phyloP scores from a whole-genome alignment of 78 protist species.

The Diacronema lutheri region DNA sequence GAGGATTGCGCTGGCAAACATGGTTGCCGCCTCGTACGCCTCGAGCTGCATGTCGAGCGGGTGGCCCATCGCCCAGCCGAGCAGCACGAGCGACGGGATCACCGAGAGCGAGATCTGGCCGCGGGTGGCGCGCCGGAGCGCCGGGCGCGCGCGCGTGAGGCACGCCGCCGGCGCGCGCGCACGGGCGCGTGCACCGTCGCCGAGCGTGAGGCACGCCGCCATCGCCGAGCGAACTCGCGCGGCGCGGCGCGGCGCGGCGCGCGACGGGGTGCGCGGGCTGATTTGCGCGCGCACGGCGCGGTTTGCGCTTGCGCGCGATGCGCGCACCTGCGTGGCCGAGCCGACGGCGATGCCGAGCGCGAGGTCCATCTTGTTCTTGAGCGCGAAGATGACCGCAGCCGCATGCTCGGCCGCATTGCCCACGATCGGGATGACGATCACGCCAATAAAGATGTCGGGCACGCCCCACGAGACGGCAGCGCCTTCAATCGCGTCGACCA shows the following conservation, averaged over 20 bases:
- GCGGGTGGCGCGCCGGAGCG: too few species aligned
- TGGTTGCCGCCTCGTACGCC: conserved; percentile 4
- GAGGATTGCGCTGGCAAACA: conserved; percentile 16
- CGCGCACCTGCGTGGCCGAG: conserved; percentile 40
- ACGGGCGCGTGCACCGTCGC: too few species aligned
- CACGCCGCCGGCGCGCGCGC: too few species aligned
- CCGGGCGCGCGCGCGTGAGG: too few species aligned
- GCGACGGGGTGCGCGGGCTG: too few species aligned
- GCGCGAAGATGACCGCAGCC: conserved; percentile 49
- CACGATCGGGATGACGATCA: conserved; percentile 41
- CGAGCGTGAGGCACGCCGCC: too few species aligned
- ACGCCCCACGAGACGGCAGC: neutral
- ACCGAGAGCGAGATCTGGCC: conserved; percentile 50
- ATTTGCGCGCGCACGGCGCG: too few species aligned
- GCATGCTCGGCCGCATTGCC: conserved; percentile 69
- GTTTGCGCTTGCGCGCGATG: too few species aligned
- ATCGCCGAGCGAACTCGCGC: too few species aligned
- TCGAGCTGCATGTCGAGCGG: conserved; percentile 35
- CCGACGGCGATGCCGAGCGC: conserved; percentile 58
- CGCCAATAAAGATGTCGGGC: conserved; percentile 19
- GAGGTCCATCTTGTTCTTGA: conserved; percentile 39
- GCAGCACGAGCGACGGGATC: conserved; percentile 31
- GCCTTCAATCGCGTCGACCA: conserved; percentile 34
- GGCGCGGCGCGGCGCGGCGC: too few species aligned
- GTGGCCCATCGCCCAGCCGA: conserved; percentile 46